These are phyloP conservation scores for Fusarium chaquense DNA, from an alignment of 2,329 filamentous ascomycete genomes.

Conservation along the genomic window DNA sequence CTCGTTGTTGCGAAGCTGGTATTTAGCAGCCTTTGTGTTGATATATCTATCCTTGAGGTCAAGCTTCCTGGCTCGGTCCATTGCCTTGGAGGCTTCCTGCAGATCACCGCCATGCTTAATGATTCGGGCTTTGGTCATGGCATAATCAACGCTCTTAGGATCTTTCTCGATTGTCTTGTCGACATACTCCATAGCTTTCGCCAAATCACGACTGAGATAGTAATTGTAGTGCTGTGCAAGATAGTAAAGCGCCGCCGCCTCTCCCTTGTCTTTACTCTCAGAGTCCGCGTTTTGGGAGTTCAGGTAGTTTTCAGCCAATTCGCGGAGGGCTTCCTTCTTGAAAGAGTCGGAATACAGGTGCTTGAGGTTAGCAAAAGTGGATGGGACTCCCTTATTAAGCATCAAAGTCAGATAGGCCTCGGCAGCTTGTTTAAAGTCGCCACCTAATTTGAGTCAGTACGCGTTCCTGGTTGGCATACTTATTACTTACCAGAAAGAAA, in stretches of 20 bases:
- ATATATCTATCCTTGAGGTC: constrained; percentile 96
- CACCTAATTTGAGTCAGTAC: constrained; percentile 63
- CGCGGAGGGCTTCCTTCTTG: constrained; percentile 82
- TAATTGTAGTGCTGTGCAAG: constrained; percentile 98
- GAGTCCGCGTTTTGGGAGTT: constrained; percentile 66
- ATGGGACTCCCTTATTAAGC: constrained; percentile 93
- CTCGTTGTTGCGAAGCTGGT: constrained; percentile 92
- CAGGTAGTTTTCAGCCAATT: constrained; percentile 83
- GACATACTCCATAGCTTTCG: constrained; percentile 84
- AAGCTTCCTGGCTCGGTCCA: constrained; percentile 87
- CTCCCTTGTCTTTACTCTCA: constrained; percentile 67
- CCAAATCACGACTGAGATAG: constrained; percentile 83
- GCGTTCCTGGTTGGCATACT: not conserved
- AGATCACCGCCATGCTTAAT: constrained; percentile 89
- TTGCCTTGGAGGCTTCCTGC: constrained; percentile 82
- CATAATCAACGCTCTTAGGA: constrained; percentile 86
- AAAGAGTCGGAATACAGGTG: constrained; percentile 82
- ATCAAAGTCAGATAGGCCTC: constrained; percentile 84
- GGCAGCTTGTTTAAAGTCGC: constrained; percentile 82
- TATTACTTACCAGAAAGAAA: constrained; percentile 76
- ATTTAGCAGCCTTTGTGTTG: constrained; percentile 98
- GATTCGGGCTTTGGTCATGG: constrained; percentile 96
- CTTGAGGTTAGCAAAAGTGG: constrained; percentile 96
- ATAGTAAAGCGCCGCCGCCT: constrained; percentile 88
- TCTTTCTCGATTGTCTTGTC: constrained; percentile 85